phyloP scores from a whole-genome alignment of 208 protist genomes.

The Leishmania martiniquensis region DNA sequence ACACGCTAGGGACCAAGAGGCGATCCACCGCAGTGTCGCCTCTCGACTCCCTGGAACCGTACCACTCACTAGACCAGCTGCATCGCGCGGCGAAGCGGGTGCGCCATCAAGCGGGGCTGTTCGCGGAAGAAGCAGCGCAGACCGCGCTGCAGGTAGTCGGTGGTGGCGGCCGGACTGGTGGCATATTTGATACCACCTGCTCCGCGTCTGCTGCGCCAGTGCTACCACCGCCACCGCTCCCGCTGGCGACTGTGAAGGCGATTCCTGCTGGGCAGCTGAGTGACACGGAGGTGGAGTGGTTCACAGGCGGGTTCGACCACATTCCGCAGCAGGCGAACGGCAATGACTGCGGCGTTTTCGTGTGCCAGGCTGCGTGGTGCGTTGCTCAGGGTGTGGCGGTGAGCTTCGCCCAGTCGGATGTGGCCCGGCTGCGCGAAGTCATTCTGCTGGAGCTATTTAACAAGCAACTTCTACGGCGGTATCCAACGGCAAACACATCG shows the following conservation, averaged over 20 bases:
- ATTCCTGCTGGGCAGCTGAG: conserved; percentile 21
- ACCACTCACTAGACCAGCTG: conserved; percentile 18
- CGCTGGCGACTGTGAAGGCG: conserved; percentile 8
- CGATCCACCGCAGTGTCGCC: neutral
- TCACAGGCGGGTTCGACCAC: conserved; percentile 42
- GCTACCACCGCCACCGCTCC: neutral
- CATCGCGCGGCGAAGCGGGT: conserved; percentile 27
- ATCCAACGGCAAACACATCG: conserved; percentile 47
- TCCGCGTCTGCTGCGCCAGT: neutral
- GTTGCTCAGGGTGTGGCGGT: conserved; percentile 55
- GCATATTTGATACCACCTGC: neutral
- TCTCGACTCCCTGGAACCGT: conserved; percentile 27
- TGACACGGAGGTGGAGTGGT: conserved; percentile 41
- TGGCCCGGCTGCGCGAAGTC: conserved; percentile 49
- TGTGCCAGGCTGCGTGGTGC: conserved; percentile 82
- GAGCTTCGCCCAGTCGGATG: conserved; percentile 47
- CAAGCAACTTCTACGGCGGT: conserved; percentile 49
- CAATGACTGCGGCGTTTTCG: conserved; percentile 85
- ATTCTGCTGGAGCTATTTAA: conserved; percentile 66
- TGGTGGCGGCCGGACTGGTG: neutral
- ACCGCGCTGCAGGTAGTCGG: neutral
- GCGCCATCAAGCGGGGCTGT: conserved; percentile 24
- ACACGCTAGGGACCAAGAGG: neutral
- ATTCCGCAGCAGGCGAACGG: conserved; percentile 73
- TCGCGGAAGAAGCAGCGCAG: conserved; percentile 7